Conservation (phyloP, 495 filamentous ascomycete species). For the Penicillium mononematosum region DNA sequence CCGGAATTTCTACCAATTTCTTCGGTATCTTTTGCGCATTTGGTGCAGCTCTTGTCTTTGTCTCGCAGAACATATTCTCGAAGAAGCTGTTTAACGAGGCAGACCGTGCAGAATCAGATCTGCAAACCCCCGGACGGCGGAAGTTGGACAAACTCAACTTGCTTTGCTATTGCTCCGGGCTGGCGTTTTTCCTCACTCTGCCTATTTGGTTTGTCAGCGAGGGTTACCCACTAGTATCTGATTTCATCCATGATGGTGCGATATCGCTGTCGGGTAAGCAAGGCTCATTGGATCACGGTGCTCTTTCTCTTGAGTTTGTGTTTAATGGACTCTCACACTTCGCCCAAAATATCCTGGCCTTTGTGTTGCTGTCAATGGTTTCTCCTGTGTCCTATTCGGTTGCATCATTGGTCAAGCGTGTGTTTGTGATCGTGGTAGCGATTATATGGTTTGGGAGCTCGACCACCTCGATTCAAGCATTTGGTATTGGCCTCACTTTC, state of each 20-base stretch:
- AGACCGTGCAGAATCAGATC: conserved; percentile 72
- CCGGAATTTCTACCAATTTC: conserved; percentile 81
- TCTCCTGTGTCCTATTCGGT: conserved; percentile 97
- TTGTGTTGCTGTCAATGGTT: conserved; percentile 84
- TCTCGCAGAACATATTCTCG: conserved; percentile 98
- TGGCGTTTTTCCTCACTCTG: conserved; percentile 86
- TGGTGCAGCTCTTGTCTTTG: conserved; percentile 85
- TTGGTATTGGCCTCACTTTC: conserved; percentile 87
- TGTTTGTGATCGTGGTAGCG: conserved; percentile 93
- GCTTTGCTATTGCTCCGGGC: conserved; percentile 89
- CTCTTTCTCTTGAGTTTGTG: conserved; percentile 76
- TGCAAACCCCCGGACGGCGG: conserved; percentile 50
- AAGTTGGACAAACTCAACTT: conserved; percentile 98
- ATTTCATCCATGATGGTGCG: conserved; percentile 50
- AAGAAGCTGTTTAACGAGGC: conserved; percentile 99
- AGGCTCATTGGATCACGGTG: conserved; percentile 73
- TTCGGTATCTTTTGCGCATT: conserved; percentile 86
- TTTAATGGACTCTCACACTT: conserved; percentile 99
- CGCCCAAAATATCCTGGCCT: conserved; percentile 91
- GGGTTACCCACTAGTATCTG: conserved; percentile 63
- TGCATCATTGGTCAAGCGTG: conserved; percentile 90
- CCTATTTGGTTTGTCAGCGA: conserved; percentile 94
- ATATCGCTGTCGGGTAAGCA: conserved; percentile 69
- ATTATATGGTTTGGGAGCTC: conserved; percentile 94
- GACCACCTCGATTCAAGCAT: conserved; percentile 77